Evolutionary conservation across 2,329 filamentous ascomycete genomes (phyloP).

Genomic region (Colletotrichum truncatum): DNA sequence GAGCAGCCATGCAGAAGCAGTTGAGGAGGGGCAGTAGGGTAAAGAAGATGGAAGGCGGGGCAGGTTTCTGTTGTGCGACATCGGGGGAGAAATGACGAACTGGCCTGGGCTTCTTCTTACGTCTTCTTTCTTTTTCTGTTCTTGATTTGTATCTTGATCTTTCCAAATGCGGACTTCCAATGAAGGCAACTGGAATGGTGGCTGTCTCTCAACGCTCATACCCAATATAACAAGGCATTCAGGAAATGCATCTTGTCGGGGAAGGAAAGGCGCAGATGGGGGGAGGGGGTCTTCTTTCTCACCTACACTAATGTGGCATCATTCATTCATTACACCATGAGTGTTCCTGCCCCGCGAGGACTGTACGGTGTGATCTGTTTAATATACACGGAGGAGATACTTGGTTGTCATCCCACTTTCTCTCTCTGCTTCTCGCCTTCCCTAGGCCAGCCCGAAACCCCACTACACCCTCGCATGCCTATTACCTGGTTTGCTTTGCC

Average conservation of each 20-base stretch:
- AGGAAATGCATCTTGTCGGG: background rate
- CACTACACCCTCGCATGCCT: conserved; percentile 28
- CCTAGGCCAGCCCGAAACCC: conserved; percentile 11
- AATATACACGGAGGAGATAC: background rate
- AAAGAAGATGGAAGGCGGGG: background rate
- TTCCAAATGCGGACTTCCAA: background rate
- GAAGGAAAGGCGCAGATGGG: background rate
- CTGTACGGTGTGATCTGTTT: background rate
- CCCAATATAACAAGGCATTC: background rate
- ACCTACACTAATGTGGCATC: background rate
- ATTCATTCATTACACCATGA: conserved; percentile 22
- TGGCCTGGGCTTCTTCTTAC: background rate
- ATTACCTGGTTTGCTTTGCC: background rate
- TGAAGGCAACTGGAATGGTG: background rate
- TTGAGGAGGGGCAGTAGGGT: background rate
- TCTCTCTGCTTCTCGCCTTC: background rate
- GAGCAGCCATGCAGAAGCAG: no score
- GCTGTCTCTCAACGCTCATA: background rate
- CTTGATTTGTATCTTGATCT: background rate
- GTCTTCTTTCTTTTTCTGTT: background rate
- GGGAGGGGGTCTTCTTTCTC: background rate
- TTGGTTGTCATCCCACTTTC: conserved; percentile 21
- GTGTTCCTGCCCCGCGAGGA: conserved; percentile 19
- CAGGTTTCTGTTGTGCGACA: background rate
- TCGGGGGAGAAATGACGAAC: background rate